Evolutionary conservation across 108 stramenopile genomes (phyloP), one percentile per base, ranked within the genome.

Genomic region (Mayamaea pseudoterrestris): DNA sequence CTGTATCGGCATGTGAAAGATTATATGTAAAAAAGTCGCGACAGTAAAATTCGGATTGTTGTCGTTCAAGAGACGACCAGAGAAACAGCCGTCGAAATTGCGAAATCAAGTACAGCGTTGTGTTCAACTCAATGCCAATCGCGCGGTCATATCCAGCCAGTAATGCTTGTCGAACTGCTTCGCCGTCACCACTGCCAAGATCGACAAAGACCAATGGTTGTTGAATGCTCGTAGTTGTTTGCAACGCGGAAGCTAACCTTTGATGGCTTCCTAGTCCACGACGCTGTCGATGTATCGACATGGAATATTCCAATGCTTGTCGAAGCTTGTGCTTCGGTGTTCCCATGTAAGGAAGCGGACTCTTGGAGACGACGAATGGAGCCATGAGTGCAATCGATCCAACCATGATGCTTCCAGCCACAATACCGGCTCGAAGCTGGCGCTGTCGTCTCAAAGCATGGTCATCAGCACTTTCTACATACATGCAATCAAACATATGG

Each of bases 301-400:
- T 17, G 55, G 65, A 26, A 75, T 47, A 40, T 26, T 63, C 29
- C 24, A 86, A 39, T 16, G 84, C 84, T 26, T 42, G 43, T 35
- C 65, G 65, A 0, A 86, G 49, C 53, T 86, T 86, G n/a, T 44
- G 40, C n/a, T 58, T 45, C 0, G 84, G 84, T 34, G 84, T 81
- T 16, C 80, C 73, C 84, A 86, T 86, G 65, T 78, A 86, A 1
- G 84, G 84, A 30, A 79, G 48, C 22, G 52, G 50, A 9, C 72
- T 73, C 18, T 65, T 55, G 9, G 67, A 43, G 3, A 68, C 55
- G 0, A 86, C 54, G 63, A 86, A 86, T 13, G 84, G 84, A 45
- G 64, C 55, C 30, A 64, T 78, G 7, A 77, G 41, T 28, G 63
- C 78, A n/a, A 76, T 11, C 25, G 69, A 47, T 8, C 55, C 68